Evolutionary conservation across 2,329 filamentous ascomycete species (phyloP).

Genomic region (Ceratocystis cubensis): DNA sequence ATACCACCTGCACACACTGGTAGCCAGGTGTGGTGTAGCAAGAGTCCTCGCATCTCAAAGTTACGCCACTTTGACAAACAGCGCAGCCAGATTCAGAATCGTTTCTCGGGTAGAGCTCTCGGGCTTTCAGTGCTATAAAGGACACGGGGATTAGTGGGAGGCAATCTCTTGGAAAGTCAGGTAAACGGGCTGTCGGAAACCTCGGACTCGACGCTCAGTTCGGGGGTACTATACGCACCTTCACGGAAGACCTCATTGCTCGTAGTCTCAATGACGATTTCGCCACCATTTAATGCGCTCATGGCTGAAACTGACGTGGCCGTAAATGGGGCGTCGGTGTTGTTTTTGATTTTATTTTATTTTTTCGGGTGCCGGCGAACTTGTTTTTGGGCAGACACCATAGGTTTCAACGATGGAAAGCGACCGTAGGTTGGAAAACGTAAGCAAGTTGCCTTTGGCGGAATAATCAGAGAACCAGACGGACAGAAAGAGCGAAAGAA

Average conservation of each 20-base stretch:
- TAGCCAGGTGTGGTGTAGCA: conserved; percentile 21
- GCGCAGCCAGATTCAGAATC: conserved; percentile 21
- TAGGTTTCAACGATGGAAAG: too few relatives aligned
- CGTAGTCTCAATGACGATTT: conserved; percentile 22
- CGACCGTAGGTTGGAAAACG: too few relatives aligned
- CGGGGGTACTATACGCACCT: conserved; percentile 14
- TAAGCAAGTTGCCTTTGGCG: too few relatives aligned
- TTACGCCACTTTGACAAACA: conserved; percentile 21
- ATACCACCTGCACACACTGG: conserved; percentile 22
- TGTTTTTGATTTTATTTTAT: too few relatives aligned
- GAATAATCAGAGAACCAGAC: too few relatives aligned
- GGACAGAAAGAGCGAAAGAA: too few relatives aligned
- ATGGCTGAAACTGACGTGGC: background rate
- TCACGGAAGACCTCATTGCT: conserved; percentile 21
- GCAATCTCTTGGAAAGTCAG: background rate
- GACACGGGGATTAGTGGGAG: background rate
- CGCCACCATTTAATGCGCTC: conserved; percentile 5
- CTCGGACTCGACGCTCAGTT: too few relatives aligned
- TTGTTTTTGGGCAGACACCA: too few relatives aligned
- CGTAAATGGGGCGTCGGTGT: too few relatives aligned
- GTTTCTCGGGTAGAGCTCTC: conserved; percentile 22
- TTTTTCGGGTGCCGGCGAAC: too few relatives aligned
- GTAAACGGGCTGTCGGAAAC: background rate
- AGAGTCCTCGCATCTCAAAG: conserved; percentile 21
- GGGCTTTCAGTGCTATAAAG: conserved; percentile 21